phyloP scores from a whole-genome alignment of 2,329 filamentous ascomycete genomes.

The Onygenales sp. region DNA sequence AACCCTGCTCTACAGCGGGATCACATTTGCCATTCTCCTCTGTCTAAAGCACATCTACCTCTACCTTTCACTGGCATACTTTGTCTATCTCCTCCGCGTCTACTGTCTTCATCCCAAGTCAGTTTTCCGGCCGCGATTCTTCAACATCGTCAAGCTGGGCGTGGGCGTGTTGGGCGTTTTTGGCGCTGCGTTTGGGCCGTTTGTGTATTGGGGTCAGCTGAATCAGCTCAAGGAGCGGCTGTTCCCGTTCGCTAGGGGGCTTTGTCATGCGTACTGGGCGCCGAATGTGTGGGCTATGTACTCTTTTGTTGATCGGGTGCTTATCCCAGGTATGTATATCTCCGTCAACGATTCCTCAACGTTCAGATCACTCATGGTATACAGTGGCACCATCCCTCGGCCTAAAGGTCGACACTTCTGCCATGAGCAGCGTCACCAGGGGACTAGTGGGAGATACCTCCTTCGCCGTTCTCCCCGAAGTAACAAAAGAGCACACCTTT shows the following conservation, averaged over 20 bases:
- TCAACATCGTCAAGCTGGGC: conserved; percentile 78
- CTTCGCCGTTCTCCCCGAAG: conserved; percentile 84
- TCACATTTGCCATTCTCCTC: conserved; percentile 73
- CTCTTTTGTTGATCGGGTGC: conserved; percentile 73
- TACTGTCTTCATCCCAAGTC: conserved; percentile 78
- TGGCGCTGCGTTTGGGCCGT: conserved; percentile 78
- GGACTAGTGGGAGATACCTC: conserved; percentile 88
- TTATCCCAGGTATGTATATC: conserved; percentile 64
- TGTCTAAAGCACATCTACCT: conserved; percentile 98
- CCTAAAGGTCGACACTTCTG: conserved; percentile 60
- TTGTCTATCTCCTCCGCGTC: conserved; percentile 78
- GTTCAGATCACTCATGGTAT: background rate
- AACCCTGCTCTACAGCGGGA: conserved; percentile 66
- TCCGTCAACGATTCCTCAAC: background rate
- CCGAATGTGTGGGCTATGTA: conserved; percentile 97
- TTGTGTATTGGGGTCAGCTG: conserved; percentile 70
- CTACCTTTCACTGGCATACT: conserved; percentile 91
- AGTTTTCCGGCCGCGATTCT: conserved; percentile 63
- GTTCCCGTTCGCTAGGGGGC: conserved; percentile 85
- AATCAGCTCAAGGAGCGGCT: conserved; percentile 73
- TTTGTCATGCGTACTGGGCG: conserved; percentile 98
- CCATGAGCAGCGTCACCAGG: conserved; percentile 79
- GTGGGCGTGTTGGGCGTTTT: conserved; percentile 62
- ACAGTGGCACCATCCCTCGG: conserved; percentile 73
- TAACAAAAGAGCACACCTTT: conserved; percentile 74